phyloP scores from a whole-genome alignment of 2,329 filamentous ascomycete genomes.

The Phaeosphaeria sp. region DNA sequence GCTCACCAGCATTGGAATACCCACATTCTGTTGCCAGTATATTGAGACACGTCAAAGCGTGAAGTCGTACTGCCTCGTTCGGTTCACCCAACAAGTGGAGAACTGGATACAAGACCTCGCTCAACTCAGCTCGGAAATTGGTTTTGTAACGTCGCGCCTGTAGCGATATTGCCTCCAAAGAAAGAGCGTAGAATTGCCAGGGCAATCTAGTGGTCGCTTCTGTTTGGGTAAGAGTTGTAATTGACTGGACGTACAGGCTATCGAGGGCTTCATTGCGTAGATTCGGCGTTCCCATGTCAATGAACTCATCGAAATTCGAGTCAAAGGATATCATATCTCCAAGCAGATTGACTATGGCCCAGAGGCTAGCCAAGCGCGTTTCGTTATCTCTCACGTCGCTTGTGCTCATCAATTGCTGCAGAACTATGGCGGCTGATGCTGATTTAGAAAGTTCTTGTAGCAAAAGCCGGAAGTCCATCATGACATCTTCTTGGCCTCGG shows the following conservation, averaged over 20 bases:
- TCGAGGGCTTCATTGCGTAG: constrained; percentile 51
- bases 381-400: constrained; percentile 65
- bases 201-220: constrained; percentile 55
- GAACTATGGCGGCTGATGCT: constrained; percentile 57
- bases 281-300: constrained; percentile 58
- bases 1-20: constrained; percentile 74
- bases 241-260: constrained; percentile 73
- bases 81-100: constrained; percentile 83
- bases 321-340: constrained; percentile 62
- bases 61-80: constrained; percentile 71
- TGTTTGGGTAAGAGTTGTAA: constrained; percentile 63
- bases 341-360: constrained; percentile 78
- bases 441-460: constrained; percentile 62
- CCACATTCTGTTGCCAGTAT: constrained; percentile 76
- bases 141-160: constrained; percentile 71
- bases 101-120: constrained; percentile 91
- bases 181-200: constrained; percentile 78
- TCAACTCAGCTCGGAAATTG: constrained; percentile 81
- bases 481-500: constrained; percentile 70
- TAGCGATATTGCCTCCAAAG: constrained; percentile 80
- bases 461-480: constrained; percentile 66
- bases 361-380: constrained; percentile 73
- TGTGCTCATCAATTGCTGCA: constrained; percentile 69
- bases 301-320: constrained; percentile 68
- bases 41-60: constrained; percentile 85